Conservation (phyloP, 148 eudicot species). For the Vaccinium myrtillus region DNA sequence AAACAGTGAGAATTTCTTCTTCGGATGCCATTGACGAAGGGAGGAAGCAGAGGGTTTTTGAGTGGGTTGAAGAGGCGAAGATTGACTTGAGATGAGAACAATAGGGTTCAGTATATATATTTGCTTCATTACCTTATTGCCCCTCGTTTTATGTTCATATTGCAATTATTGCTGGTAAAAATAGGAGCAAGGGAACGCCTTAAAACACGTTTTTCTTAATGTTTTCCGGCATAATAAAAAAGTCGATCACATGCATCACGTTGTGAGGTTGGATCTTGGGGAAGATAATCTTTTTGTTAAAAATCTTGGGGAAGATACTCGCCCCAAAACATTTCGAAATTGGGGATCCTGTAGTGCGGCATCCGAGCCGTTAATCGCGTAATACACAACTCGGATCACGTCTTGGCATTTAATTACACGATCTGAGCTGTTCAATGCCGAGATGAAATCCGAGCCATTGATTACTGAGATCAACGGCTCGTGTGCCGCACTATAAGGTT, state of each 20-base stretch:
- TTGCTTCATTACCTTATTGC: conserved; percentile 4
- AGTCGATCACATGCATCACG: background rate
- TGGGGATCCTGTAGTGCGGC: too few species aligned
- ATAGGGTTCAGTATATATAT: background rate
- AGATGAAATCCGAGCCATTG: too few species aligned
- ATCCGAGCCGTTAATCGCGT: too few species aligned
- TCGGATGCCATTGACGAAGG: background rate
- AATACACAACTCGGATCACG: too few species aligned
- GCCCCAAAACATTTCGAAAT: too few species aligned
- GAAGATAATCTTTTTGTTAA: background rate
- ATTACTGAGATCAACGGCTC: too few species aligned
- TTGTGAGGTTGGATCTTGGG: background rate
- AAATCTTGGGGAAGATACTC: too few species aligned
- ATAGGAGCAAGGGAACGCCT: background rate
- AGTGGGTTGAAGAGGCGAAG: background rate
- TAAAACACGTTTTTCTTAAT: background rate
- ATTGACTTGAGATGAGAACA: background rate
- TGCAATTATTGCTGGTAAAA: background rate
- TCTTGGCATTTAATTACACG: too few species aligned
- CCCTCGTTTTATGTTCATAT: background rate
- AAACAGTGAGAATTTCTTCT: conserved; percentile 13
- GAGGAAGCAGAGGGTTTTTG: background rate
- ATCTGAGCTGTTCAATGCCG: too few species aligned
- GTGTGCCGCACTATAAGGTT: too few species aligned
- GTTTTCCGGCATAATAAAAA: background rate